Conservation (phyloP, 2,329 filamentous ascomycete genomes). For the Thyridium curvatum region DNA sequence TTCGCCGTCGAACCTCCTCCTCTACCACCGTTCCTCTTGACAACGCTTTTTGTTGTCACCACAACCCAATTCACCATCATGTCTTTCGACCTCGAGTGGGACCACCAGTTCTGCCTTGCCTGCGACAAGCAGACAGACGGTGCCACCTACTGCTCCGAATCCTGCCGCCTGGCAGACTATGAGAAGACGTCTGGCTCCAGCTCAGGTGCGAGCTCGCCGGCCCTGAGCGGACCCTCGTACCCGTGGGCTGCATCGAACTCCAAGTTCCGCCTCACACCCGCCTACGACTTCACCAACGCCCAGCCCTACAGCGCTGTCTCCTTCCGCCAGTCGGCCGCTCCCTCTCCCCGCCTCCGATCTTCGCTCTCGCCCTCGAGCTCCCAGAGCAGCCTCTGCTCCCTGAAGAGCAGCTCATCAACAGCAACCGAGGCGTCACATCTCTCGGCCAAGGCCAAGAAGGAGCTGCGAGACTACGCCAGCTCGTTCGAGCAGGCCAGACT, state of each 20-base stretch:
- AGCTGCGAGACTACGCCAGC: constrained; percentile 79
- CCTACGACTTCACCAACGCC: constrained; percentile 66
- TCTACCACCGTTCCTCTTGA: too few relatives aligned
- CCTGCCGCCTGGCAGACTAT: constrained; percentile 81
- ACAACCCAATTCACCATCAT: constrained; percentile 26
- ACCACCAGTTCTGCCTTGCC: constrained; percentile 86
- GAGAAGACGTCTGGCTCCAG: constrained; percentile 59
- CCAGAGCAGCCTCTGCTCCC: constrained; percentile 76
- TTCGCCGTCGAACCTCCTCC: too few relatives aligned
- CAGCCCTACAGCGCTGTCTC: constrained; percentile 45
- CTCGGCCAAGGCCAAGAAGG: constrained; percentile 70
- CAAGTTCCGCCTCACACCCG: constrained; percentile 64
- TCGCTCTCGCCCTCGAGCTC: constrained; percentile 67
- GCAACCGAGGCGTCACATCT: constrained; percentile 49
- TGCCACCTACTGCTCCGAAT: constrained; percentile 85
- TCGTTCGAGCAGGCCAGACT: constrained; percentile 78
- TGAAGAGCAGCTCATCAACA: constrained; percentile 56
- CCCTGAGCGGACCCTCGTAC: constrained; percentile 41
- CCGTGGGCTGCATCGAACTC: constrained; percentile 36
- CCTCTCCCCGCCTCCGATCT: constrained; percentile 16
- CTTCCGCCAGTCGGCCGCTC: constrained; percentile 17
- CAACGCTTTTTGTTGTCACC: too few relatives aligned
- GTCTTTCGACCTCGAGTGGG: constrained; percentile 60
- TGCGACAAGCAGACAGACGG: constrained; percentile 85
- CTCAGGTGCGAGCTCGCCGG: constrained; percentile 53